Base-by-base conservation (phyloP, 2,329 filamentous ascomycete genomes). In the Aspergillus sp. region DNA sequence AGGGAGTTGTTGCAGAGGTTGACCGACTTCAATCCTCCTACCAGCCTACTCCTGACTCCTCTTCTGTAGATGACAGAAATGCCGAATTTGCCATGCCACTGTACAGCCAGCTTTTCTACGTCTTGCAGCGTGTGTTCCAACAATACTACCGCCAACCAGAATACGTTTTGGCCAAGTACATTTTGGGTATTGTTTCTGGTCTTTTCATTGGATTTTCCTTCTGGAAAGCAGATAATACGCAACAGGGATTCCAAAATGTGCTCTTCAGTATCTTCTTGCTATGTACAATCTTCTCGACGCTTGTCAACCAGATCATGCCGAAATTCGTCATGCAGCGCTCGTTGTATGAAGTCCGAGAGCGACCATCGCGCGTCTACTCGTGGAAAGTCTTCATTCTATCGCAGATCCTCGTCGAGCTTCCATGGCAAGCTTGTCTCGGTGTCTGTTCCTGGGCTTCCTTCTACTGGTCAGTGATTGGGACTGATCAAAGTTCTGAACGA, bases 141-240 rank as follows among this genome's bases (percentile, higher is more conserved):
- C 88, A 94, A 65, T 93, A 93, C 75, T 95, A 88, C 88, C 85
- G 89, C 48, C 90, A 83, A 2, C 89, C 89, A 0, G 79, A 82
- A 2, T 95, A 94, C 71, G 89, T 95, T 62, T 93, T 91, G 70
- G 82, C 86, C 57, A 94, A 94, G 72, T 66, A 77, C 1, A 70
- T 76, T 4, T 81, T 91, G 33, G 88, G 85, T 62, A 70, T 56
- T 9, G 47, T 58, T 85, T 57, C 85, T 85, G 66, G 57, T 4
- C 73, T 93, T 4, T 93, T 93, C 65, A 87, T 93, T 59, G 88
- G 88, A 26, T 89, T 90, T 63, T 83, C 85, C 46, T 90, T 93
- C 69, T 88, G 79, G 76, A 76, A 79, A 19, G 83, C 85, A 5
- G 78, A 79, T 11, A 84, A 86, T 67, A 83, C 80, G 33, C 77